Evolutionary conservation across 768 basidiomycete species (phyloP).

Genomic region (Dictyophora rubrovolvata): DNA sequence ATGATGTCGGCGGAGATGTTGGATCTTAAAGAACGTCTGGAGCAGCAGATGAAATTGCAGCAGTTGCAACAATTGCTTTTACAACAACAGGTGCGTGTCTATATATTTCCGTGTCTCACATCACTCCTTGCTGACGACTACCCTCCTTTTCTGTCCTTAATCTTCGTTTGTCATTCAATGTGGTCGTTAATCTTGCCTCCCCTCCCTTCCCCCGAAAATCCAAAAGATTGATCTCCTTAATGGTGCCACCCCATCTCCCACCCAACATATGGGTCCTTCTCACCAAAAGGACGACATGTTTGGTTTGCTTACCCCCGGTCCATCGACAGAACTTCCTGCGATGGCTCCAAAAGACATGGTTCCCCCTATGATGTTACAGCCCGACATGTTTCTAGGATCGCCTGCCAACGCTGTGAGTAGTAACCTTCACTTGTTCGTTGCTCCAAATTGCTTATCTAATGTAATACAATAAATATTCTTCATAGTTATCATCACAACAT

Average conservation of each 20-base stretch:
- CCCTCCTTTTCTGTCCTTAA: conserved; percentile 3
- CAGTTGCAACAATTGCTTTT: conserved; percentile 78
- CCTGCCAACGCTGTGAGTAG: conserved; percentile 12
- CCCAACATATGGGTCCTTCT: conserved; percentile 21
- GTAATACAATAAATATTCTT: conserved; percentile 18
- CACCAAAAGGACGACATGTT: conserved; percentile 22
- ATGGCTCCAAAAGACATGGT: conserved; percentile 48
- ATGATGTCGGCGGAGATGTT: conserved; percentile 5
- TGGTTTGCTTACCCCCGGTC: conserved; percentile 63
- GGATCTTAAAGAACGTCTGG: conserved; percentile 16
- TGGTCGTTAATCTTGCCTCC: neutral
- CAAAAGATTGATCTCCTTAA: conserved; percentile 63
- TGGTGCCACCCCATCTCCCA: conserved; percentile 25
- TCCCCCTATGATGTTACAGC: conserved; percentile 48
- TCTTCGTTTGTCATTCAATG: neutral
- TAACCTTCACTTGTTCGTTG: neutral
- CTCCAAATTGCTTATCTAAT: conserved; percentile 16
- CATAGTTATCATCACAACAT: conserved; percentile 2
- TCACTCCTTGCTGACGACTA: neutral
- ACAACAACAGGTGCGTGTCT: conserved; percentile 79
- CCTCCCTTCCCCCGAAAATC: too few relatives aligned
- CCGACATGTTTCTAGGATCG: conserved; percentile 21
- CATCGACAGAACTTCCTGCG: conserved; percentile 58
- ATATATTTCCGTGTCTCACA: neutral
- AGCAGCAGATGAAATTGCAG: conserved; percentile 59